These are phyloP conservation scores for Apiosordaria backusii DNA, from an alignment of 495 filamentous ascomycete species.

Conservation along the genomic window DNA sequence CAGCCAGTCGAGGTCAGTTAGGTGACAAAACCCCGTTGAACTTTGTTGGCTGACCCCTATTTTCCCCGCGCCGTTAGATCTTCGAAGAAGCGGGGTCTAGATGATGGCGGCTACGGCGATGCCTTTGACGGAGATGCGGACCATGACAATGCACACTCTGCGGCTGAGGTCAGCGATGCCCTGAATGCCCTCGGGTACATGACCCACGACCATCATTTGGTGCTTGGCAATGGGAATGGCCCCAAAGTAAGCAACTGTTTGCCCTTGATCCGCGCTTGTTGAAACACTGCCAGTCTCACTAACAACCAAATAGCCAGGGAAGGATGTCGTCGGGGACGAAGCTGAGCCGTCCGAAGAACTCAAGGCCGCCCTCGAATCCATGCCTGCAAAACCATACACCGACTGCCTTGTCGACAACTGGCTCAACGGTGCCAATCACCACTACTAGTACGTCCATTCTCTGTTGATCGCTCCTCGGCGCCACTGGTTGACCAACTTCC, in stretches of 20 bases:
- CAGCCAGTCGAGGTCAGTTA: constrained; percentile 19
- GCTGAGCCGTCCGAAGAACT: constrained; percentile 31
- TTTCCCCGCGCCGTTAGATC: constrained; percentile 6
- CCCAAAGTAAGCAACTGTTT: constrained; percentile 21
- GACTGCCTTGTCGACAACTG: constrained; percentile 51
- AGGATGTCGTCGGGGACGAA: constrained; percentile 16
- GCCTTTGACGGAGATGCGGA: constrained; percentile 13
- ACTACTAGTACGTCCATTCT: constrained; percentile 36
- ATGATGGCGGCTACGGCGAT: constrained; percentile 12
- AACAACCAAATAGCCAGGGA: constrained; percentile 12
- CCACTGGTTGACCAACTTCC: neutral
- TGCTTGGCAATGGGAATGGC: constrained; percentile 25
- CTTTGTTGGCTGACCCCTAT: constrained; percentile 10
- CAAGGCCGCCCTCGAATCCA: constrained; percentile 17
- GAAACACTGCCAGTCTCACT: neutral
- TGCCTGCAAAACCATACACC: constrained; percentile 31
- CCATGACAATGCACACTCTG: constrained; percentile 14
- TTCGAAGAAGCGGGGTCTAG: constrained; percentile 25
- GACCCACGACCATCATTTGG: constrained; percentile 30
- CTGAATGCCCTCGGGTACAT: constrained; percentile 34
- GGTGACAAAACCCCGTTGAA: neutral
- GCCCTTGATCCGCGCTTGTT: neutral
- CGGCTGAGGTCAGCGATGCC: constrained; percentile 27
- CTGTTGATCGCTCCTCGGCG: neutral
- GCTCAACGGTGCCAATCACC: constrained; percentile 46